Conservation (phyloP, 345 rosid species). For the Populus deltoides region DNA sequence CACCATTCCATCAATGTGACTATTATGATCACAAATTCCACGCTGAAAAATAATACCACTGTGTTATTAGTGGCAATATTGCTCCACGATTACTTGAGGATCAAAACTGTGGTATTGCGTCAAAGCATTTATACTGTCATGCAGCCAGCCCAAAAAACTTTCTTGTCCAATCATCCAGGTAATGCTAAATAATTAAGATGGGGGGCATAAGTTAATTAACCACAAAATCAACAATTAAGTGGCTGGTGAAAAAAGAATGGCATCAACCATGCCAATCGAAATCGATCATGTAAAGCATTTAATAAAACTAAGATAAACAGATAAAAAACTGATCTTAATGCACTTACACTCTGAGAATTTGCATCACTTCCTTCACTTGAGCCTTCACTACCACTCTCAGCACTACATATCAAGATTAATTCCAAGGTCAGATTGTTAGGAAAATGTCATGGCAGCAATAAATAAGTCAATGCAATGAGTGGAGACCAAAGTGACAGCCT, state of each 20-base stretch:
- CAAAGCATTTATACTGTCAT: background rate
- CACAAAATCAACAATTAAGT: background rate
- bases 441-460: background rate
- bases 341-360: slow-evolving; percentile 81
- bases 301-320: slow-evolving; percentile 1
- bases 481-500: background rate
- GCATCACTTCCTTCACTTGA: slow-evolving; percentile 98
- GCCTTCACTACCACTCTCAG: slow-evolving; percentile 90
- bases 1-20: background rate
- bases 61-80: background rate
- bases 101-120: background rate
- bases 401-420: slow-evolving; percentile 38
- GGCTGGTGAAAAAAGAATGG: slow-evolving; percentile 4
- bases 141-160: background rate
- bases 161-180: background rate
- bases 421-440: slow-evolving; percentile 24
- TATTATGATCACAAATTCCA: background rate
- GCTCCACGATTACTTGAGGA: background rate
- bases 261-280: background rate
- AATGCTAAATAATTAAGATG: background rate
- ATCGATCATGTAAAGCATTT: background rate
- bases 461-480: background rate
- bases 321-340: background rate
- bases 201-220: background rate
- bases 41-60: background rate